Percentiles rank a stretch among this genome's conserved stretches.
Evolutionary conservation across 129 eudicot genomes (phyloP).

Genomic region (Saussurea involucrata): DNA sequence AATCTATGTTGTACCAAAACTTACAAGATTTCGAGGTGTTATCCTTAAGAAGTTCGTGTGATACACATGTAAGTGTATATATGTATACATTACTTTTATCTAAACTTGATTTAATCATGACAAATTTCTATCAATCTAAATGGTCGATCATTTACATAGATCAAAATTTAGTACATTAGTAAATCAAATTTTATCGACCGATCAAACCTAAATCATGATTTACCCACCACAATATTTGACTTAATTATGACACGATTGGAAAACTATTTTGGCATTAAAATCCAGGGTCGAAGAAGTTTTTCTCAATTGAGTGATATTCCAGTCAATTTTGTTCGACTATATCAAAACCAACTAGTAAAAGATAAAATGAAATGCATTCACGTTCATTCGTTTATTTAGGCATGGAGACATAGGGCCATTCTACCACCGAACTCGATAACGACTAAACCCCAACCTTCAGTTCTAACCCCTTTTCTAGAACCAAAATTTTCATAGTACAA

Average conservation of each 20-base stretch:
- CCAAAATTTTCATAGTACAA: neutral
- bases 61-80: too few species aligned
- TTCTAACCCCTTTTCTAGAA: constrained; percentile 8
- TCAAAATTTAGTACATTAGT: too few species aligned
- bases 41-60: neutral
- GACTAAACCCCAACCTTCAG: constrained; percentile 10
- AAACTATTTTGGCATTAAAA: neutral
- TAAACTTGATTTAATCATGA: too few species aligned
- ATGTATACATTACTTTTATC: too few species aligned
- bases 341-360: constrained; percentile 5
- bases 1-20: neutral
- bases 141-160: too few species aligned
- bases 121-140: too few species aligned
- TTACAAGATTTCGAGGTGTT: neutral
- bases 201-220: neutral
- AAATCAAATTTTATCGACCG: too few species aligned
- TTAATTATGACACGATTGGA: neutral
- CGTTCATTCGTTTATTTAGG: constrained; percentile 17
- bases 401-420: constrained; percentile 25
- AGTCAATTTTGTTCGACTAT: neutral
- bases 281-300: neutral
- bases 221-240: neutral
- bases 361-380: constrained; percentile 15
- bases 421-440: constrained; percentile 19
- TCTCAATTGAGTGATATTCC: neutral